Evolutionary conservation across 345 rosid species (phyloP), one percentile per base, ranked within the genome.

Genomic region (Salix arbutifolia): DNA sequence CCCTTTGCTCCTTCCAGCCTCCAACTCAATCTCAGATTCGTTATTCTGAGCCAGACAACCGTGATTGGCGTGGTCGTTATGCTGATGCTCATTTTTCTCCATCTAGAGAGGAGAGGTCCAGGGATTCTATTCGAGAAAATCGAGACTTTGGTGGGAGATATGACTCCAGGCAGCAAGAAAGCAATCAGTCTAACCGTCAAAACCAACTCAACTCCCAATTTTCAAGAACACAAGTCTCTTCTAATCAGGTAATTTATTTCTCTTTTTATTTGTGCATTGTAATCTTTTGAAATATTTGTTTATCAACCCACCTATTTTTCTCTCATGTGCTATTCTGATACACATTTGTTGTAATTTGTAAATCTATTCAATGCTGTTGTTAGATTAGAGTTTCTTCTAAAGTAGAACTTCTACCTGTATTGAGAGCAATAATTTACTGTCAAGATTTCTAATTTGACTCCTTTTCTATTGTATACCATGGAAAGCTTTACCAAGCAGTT

Each of bases 21-120:
- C 82, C 77, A 62, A 85, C 6, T 86, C 91, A 85, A 83, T 28
- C 77, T 81, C 95, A 76, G 80, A 82, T 73, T 78, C 95, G 98
- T 44, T 93, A 83, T 75, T 80, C 90, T 38, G 96, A 96, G 85
- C 87, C 90, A 37, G 98, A 93, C 83, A 96, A 83, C 81, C 98
- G 98, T 70, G 96, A 96, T 75, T 96, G 97, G 98, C 97, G 91
- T 72, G 86, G 77, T 35, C 97, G 97, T 76, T 74, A 91, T 61
- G 87, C 91, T 64, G 92, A 91, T 61, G 87, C 91, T 67, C 93
- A 86, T 62, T 50, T 82, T 74, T 48, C 90, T 80, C 23, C 87
- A 12, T 40, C 93, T 70, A 90, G 92, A 70, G 97, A 92, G 82
- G 97, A 92, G 75, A 78, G 90, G 77, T 87, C 96, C 18, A 84